Conservation (phyloP, 768 basidiomycete genomes). For the Austroboletus eburneus region DNA sequence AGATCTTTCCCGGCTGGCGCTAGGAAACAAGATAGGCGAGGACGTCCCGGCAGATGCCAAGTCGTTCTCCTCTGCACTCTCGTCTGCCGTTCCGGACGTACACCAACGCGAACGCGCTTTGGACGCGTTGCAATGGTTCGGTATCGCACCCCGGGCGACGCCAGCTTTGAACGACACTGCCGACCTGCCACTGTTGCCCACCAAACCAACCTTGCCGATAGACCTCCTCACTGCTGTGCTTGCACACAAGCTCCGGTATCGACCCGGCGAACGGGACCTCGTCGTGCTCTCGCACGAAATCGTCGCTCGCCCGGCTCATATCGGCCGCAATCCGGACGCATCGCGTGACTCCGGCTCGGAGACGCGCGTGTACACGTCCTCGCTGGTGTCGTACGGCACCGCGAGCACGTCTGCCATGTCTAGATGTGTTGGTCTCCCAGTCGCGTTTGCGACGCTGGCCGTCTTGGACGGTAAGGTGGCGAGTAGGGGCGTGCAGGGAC, state of each 20-base stretch:
- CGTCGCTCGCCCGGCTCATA: constrained; percentile 37
- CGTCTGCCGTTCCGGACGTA: constrained; percentile 13
- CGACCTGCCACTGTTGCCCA: constrained; percentile 42
- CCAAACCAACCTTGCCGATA: constrained; percentile 46
- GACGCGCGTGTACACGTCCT: constrained; percentile 62
- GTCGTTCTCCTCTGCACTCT: constrained; percentile 34
- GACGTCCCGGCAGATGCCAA: constrained; percentile 27
- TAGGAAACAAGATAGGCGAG: constrained; percentile 26
- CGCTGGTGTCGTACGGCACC: constrained; percentile 60
- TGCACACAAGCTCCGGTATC: constrained; percentile 66
- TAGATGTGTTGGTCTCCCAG: constrained; percentile 83
- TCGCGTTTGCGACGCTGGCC: constrained; percentile 74
- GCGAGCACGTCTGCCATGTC: constrained; percentile 75
- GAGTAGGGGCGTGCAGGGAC: constrained; percentile 64
- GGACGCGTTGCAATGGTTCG: constrained; percentile 43
- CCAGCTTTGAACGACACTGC: constrained; percentile 7
- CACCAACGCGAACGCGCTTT: constrained; percentile 26
- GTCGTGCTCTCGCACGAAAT: constrained; percentile 86
- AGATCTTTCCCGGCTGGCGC: constrained; percentile 34
- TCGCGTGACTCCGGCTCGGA: too few relatives aligned
- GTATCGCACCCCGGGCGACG: too few relatives aligned
- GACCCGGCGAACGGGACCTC: constrained; percentile 72
- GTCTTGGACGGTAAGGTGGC: constrained; percentile 58
- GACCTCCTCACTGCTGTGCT: constrained; percentile 75
- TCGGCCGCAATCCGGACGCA: constrained; percentile 2